Base-by-base conservation (phyloP, 352 stramenopile genomes). In the Lagenidium giganteum region DNA sequence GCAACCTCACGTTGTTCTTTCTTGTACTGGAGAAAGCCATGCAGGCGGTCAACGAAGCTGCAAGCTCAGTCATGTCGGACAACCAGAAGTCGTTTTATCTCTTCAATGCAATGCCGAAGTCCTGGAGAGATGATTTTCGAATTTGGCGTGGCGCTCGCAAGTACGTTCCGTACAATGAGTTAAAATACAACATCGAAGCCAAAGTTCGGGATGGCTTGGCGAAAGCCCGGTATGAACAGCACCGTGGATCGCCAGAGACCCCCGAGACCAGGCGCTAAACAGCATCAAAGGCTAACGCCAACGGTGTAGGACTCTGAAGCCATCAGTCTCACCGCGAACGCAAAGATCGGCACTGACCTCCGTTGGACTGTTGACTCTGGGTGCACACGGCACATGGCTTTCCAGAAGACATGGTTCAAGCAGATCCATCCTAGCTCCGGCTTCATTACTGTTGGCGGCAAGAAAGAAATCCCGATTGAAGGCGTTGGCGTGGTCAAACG, bases 121-220 rank as follows among this genome's bases (percentile, higher is more conserved):
- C 20, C 21, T 42, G 36, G 36, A 30, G 20, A 7, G 30, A 42
- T 12, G 20, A 42, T 8, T 23, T 42, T 23, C 36, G 30, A 14
- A 42, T 42, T 23, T 42, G 36, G 36, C 27, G 30, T 12, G 36
- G 36, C 36, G 27, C 36, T 28, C 36, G 36, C 36, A 42, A 42
- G 36, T 42, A n/a, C n/a, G n/a, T n/a, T n/a, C n/a, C n/a, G n/a
- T n/a, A n/a, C n/a, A n/a, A n/a, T n/a, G n/a, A n/a, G n/a, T n/a
- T n/a, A n/a, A n/a, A n/a, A n/a, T n/a, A n/a, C n/a, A n/a, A n/a
- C n/a, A n/a, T n/a, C n/a, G n/a, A n/a, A n/a, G n/a, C n/a, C n/a
- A n/a, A n/a, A n/a, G n/a, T n/a, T n/a, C n/a, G n/a, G n/a, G n/a
- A n/a, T n/a, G n/a, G n/a, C n/a, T n/a, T n/a, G n/a, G 36, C 36